Evolutionary conservation across 73 alveolate species (phyloP), one percentile per base, ranked within the genome.

Genomic region (Paramecium octaurelia): DNA sequence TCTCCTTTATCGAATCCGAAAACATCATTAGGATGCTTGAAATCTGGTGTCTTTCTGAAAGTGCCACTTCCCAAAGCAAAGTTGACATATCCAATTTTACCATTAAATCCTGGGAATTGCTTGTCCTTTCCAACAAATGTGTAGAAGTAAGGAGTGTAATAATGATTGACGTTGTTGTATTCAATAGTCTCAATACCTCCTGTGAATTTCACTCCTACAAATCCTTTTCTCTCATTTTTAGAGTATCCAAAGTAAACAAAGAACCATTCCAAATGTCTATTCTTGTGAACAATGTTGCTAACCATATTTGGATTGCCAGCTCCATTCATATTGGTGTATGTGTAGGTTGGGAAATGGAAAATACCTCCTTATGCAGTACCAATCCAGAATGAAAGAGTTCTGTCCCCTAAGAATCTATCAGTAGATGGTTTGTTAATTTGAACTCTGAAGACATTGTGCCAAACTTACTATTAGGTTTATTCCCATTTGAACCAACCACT

Each of bases 401-500:
- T 80, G 14, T 80, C 91, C 1, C 91, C 91, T 10, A 80, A 46
- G 12, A 24, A 42, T 24, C 73, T 80, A 48, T 80, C 91, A 3
- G 91, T 80, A 8, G 91, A 80, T 23, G 91, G 91, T 43, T 40
- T 80, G 3, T 44, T 44, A 24, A 80, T 48, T 80, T 80, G 57
- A 40, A 80, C 87, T 86, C 93, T 86, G 87, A 86, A 86, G 0
- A 86, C 69, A 40, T 86, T 86, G 50, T 86, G 93, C 93, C 93
- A 86, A 9, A 24, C 71, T 31, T 86, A 23, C 27, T 86, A 58
- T 38, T 29, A 35, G 11, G 69, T 64, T 29, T 21, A 21, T 54
- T 86, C 59, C 93, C 93, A 86, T 58, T 86, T 59, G 87, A 86
- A 86, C 93, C 93, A 86, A 36, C 93, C 93, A 86, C 93, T 86